phyloP scores from a whole-genome alignment of 2,329 filamentous ascomycete genomes.

The Ambrosiella beaveri region DNA sequence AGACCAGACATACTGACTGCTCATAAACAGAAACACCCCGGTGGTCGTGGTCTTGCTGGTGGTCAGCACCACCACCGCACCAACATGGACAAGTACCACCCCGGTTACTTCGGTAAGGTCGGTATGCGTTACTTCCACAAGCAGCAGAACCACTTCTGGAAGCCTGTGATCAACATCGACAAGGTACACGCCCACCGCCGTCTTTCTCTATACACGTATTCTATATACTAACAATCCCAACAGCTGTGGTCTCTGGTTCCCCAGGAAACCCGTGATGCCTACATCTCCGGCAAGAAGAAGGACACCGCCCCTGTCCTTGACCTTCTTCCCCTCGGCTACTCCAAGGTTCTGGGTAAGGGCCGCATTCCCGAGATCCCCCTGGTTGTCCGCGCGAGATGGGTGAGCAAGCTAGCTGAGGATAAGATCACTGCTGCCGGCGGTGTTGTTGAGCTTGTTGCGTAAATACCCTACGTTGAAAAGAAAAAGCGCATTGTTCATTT shows the following conservation, averaged over 20 bases:
- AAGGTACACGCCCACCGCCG: conserved; percentile 43
- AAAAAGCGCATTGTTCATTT: conserved; percentile 11
- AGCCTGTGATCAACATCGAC: conserved; percentile 96
- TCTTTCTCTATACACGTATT: background rate
- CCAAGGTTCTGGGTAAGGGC: conserved; percentile 98
- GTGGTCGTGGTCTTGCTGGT: conserved; percentile 82
- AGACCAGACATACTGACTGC: conserved; percentile 8
- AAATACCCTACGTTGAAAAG: conserved; percentile 17
- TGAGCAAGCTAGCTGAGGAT: conserved; percentile 90
- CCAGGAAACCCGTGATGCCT: conserved; percentile 79
- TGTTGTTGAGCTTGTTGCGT: conserved; percentile 89
- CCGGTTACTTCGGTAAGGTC: conserved; percentile 98
- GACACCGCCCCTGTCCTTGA: conserved; percentile 96
- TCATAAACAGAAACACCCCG: conserved; percentile 47
- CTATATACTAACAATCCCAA: conserved; percentile 18
- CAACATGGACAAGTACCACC: conserved; percentile 53
- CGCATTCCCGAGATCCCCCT: conserved; percentile 82
- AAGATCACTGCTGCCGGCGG: conserved; percentile 98
- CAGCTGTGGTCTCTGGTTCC: conserved; percentile 94
- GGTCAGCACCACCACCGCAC: conserved; percentile 66
- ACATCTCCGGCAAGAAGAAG: conserved; percentile 61
- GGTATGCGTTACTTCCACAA: conserved; percentile 96
- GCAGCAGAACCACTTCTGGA: conserved; percentile 91
- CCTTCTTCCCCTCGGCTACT: conserved; percentile 91
- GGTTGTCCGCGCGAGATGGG: conserved; percentile 87